Base-by-base conservation (phyloP, 106 monocot species). In the Cymbidium sinense region DNA sequence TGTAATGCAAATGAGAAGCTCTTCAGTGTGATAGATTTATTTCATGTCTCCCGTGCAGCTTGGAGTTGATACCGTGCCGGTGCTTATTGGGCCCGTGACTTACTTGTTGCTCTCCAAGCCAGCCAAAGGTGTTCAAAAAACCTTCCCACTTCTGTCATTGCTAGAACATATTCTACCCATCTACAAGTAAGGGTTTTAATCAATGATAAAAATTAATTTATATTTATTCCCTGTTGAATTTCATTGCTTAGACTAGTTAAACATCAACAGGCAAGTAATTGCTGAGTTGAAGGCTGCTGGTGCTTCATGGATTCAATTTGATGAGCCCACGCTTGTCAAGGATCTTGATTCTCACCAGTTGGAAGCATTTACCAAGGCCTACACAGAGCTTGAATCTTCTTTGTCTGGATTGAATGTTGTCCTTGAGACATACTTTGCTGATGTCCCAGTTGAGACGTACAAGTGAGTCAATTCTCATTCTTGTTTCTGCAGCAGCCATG, bases 291-390 rank as follows among this genome's bases (percentile, higher is more conserved):
- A 81, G 51, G 81, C 69, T 12, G 81, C 81, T 43, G 81, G 81
- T 76, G 81, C 76, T 81, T 81, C 81, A 7, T 76, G 81, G 81
- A 70, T 81, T 76, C 81, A 81, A 51, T 37, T 81, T 81, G 81
- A 81, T 81, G 81, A 81, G 27, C 81, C 81, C 30, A 76, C 81
- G 47, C 81, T 81, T 33, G 76, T 81, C n/a, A 76, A 70, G 76
- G 81, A 81, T 76, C 76, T 81, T 18, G 76, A 70, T 18, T 47
- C 81, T 81, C 81, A 81, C 69, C 76, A 81, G 23, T 52, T 81
- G 76, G 81, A 81, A 62, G 44, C 76, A 76, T 81, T 81, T 64
- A 76, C 70, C 13, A 81, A 50, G 2, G 81, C 81, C 18, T 81
- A 81, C 51, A 65, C 76, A 34, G 76, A 81, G 13, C 81, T 81